Conservation (phyloP, 805 yeast genomes). For the Kluyveromyces siamensis region DNA sequence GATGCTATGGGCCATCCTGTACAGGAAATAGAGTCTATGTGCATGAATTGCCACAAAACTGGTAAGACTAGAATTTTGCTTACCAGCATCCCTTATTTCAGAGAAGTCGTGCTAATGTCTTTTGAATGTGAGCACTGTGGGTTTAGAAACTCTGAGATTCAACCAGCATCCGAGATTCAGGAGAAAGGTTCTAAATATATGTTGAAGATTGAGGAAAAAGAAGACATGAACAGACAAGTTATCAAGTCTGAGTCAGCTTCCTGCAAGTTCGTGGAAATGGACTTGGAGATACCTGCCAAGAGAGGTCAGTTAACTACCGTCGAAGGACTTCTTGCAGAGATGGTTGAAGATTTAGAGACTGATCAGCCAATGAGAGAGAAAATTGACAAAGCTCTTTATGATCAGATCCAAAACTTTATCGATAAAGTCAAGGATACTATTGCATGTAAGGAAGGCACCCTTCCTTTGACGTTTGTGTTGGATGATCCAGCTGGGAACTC, state of each 20-base stretch:
- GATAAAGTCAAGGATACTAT: constrained; percentile 49
- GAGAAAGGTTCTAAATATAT: constrained; percentile 75
- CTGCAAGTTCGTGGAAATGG: constrained; percentile 73
- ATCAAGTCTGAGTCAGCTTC: constrained; percentile 83
- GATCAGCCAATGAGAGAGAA: constrained; percentile 78
- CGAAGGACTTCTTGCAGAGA: constrained; percentile 80
- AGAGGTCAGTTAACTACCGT: constrained; percentile 88
- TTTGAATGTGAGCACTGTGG: constrained; percentile 95
- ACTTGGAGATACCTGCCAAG: constrained; percentile 91
- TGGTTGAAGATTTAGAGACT: constrained; percentile 66
- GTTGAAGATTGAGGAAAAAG: constrained; percentile 54
- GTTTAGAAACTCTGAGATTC: constrained; percentile 83
- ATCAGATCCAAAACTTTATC: constrained; percentile 66
- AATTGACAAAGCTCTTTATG: constrained; percentile 64
- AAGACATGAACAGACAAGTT: constrained; percentile 82
- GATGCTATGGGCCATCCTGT: constrained; percentile 91
- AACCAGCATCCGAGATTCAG: constrained; percentile 90
- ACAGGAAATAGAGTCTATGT: constrained; percentile 87
- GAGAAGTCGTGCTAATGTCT: constrained; percentile 88
- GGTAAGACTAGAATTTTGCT: constrained; percentile 79
- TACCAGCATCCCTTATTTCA: constrained; percentile 84
- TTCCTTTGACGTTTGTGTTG: constrained; percentile 69
- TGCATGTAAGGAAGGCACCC: constrained; percentile 54
- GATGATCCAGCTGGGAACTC: constrained; percentile 98
- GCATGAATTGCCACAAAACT: constrained; percentile 88